Evolutionary conservation across 129 eudicot species (phyloP).

Genomic region (Silybum marianum): DNA sequence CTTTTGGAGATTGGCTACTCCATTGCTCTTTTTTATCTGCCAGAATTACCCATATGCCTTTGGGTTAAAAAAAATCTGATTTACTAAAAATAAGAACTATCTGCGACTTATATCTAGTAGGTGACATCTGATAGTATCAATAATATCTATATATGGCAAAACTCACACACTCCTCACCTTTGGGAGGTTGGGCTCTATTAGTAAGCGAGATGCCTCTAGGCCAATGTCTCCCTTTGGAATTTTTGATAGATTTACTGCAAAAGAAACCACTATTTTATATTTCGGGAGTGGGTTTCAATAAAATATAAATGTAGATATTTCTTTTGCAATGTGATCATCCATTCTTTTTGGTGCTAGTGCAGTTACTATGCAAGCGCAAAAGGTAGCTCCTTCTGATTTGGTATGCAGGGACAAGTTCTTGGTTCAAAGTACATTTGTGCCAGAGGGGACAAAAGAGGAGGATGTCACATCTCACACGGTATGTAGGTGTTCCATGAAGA

Average conservation of each 20-base stretch:
- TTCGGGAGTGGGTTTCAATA: neutral
- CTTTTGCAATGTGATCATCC: constrained; percentile 11
- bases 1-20: neutral
- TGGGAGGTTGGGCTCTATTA: neutral
- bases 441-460: constrained; percentile 56
- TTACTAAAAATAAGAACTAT: constrained; percentile 3
- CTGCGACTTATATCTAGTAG: neutral
- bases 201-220: neutral
- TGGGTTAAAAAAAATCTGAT: too few species aligned
- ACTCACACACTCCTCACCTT: neutral
- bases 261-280: neutral
- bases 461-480: constrained; percentile 61
- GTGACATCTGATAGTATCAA: neutral
- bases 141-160: too few species aligned
- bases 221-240: neutral
- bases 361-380: constrained; percentile 70
- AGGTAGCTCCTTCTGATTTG: constrained; percentile 50
- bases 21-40: too few species aligned
- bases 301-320: constrained; percentile 18
- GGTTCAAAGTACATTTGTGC: constrained; percentile 58
- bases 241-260: constrained; percentile 8
- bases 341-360: constrained; percentile 25
- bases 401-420: constrained; percentile 73
- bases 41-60: too few species aligned
- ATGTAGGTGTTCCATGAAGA: constrained; percentile 28